phyloP scores from a whole-genome alignment of 768 basidiomycete genomes.

The Suillus cothurnatus region DNA sequence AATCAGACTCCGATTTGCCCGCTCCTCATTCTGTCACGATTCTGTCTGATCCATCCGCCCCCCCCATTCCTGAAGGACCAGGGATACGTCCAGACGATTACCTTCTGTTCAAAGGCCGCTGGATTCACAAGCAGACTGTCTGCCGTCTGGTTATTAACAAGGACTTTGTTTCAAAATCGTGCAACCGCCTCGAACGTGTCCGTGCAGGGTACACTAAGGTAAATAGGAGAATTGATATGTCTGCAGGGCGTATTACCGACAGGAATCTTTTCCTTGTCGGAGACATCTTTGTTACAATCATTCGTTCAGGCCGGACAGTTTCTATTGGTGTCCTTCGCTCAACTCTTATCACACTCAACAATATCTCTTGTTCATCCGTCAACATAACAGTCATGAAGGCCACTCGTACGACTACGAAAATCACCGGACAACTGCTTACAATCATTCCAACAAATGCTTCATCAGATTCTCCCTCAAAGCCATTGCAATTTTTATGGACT shows the following conservation, averaged over 20 bases:
- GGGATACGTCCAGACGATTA: background rate
- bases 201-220: background rate
- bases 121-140: conserved; percentile 3
- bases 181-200: background rate
- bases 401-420: too few species aligned
- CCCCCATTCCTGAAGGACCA: background rate
- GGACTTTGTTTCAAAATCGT: background rate
- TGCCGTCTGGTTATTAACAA: background rate
- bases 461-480: too few species aligned
- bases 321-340: background rate
- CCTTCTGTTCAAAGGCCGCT: background rate
- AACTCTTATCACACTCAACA: too few species aligned
- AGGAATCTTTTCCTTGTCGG: background rate
- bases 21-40: background rate
- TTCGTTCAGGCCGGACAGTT: background rate
- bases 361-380: too few species aligned
- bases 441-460: too few species aligned
- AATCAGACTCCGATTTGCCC: background rate
- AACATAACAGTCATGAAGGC: too few species aligned
- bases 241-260: background rate
- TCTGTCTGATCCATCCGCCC: background rate
- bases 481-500: too few species aligned
- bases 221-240: background rate
- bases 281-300: background rate
- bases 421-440: too few species aligned